Base-by-base conservation (phyloP, 345 rosid genomes). In the Linum usitatissimum region DNA sequence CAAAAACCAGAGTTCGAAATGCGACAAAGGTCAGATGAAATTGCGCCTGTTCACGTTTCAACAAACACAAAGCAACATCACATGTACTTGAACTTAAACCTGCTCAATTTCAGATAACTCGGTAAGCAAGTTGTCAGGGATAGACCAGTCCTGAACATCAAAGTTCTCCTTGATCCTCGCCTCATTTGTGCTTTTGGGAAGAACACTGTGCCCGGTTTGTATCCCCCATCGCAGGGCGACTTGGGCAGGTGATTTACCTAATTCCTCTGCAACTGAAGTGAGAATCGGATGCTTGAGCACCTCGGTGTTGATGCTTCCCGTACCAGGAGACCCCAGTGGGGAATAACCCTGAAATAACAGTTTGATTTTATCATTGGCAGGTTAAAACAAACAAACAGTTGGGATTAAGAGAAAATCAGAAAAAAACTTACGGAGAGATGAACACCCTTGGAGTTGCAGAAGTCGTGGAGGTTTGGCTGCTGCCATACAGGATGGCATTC, bases 151-250 rank as follows among this genome's bases (percentile, higher is more conserved):
- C 59, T 73, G 76, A 36, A 82, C 63, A 64, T 78, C 78, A 7
- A 72, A 59, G 62, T 86, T 83, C 18, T 78, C 76, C 30, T 36
- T 53, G 60, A 85, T 80, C 58, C 86, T 71, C 6, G 69, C 66
- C 68, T 75, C 79, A 65, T 61, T 79, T 3, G 78, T 75, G 65
- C 84, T 85, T 72, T 85, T 85, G n/a, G 88, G 83, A n/a, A 83
- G 57, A 5, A 83, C 84, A 61, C 86, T 85, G 36, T 81, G 82
- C 53, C 86, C 88, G 73, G 62, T 68, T 69, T 83, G 86, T n/a
- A 83, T 71, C 19, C 83, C 91, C 91, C 91, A 85, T 0, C 83
- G 86, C 0, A 81, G 75, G 56, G 84, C 83, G 18, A 83, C 83
- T 74, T 85, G 82, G 38, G 91, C 88, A 0, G 83, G 74, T 40